Percentiles rank a stretch among this genome's conserved stretches.
Evolutionary conservation across 495 filamentous ascomycete genomes (phyloP).

Genomic region (Xylaria nigripes): DNA sequence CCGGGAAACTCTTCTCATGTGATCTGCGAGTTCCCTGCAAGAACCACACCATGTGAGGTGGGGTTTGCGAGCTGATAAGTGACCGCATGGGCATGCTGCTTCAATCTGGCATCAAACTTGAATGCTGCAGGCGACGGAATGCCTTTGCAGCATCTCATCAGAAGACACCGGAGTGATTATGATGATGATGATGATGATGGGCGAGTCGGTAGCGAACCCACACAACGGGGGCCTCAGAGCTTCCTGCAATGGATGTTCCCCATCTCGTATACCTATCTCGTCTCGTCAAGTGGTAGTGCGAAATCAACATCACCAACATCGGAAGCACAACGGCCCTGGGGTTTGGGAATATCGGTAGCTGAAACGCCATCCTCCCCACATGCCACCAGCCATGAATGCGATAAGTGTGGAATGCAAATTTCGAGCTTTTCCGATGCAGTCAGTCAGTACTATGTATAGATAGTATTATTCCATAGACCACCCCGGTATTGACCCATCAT

Average conservation of each 20-base stretch:
- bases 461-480: too few relatives aligned
- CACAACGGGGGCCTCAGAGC: not conserved
- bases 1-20: constrained; percentile 9
- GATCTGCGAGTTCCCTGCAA: constrained; percentile 10
- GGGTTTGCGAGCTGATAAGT: constrained; percentile 4
- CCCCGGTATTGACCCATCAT: not conserved
- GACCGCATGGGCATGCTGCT: constrained; percentile 1
- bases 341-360: constrained; percentile 1
- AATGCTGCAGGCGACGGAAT: not conserved
- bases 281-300: not conserved
- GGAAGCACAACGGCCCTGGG: not conserved
- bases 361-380: constrained; percentile 6
- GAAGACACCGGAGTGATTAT: not conserved
- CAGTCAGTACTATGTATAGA: not conserved
- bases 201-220: constrained; percentile 1
- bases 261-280: not conserved
- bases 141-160: not conserved
- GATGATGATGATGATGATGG: not conserved
- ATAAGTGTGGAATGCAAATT: not conserved
- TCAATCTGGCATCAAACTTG: constrained; percentile 2
- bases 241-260: not conserved
- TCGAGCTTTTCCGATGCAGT: not conserved
- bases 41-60: constrained; percentile 10
- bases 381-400: not conserved
- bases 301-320: not conserved